Base-by-base conservation (phyloP, 1,284 basidiomycete genomes). In the Cutaneotrichosporon sp. region DNA sequence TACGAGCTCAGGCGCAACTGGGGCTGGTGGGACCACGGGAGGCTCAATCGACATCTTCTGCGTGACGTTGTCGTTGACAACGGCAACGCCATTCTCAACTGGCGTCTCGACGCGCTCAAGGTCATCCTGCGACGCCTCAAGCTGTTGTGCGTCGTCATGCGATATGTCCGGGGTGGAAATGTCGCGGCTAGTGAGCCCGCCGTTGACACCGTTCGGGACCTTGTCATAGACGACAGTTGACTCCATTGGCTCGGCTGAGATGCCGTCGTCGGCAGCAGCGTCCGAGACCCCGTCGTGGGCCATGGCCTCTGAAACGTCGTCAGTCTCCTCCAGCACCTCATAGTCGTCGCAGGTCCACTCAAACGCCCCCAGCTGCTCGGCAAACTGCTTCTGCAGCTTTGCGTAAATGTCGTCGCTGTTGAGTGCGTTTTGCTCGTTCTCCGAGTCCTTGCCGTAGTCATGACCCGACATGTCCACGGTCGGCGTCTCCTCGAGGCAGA, bases 401-500 rank as follows among this genome's bases (percentile, higher is more conserved):
- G 60, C 57, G 52, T 66, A 73, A 30, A 65, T 54, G 22, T 40
- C 52, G 54, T 72, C 67, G 50, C 64, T 67, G 54, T 65, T 70
- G 43, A 69, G 52, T 18, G 62, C 65, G 43, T 60, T 69, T 39
- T 50, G 55, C 46, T 54, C 46, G 12, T 22, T 44, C 20, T 46
- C 51, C 4, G 51, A 35, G 18, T 64, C 58, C 34, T 52, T 52
- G 38, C 57, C 56, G 23, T 60, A 40, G 40, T 68, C 68, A 50
- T 73, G 68, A 3, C 51, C 60, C 1, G 64, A 60, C 63, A 69
- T 70, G 53, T 74, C 69, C 37, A 77, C 66, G 14, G 68, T 84
- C 36, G 89, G 89, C 61, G 88, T 86, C 86, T 96, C 93, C 68
- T 90, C 90, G 52, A 97, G 80, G 82, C 96, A 97, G 33, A 90